phyloP scores from a whole-genome alignment of 2,329 filamentous ascomycete genomes.

The Claviceps lovelessii region DNA sequence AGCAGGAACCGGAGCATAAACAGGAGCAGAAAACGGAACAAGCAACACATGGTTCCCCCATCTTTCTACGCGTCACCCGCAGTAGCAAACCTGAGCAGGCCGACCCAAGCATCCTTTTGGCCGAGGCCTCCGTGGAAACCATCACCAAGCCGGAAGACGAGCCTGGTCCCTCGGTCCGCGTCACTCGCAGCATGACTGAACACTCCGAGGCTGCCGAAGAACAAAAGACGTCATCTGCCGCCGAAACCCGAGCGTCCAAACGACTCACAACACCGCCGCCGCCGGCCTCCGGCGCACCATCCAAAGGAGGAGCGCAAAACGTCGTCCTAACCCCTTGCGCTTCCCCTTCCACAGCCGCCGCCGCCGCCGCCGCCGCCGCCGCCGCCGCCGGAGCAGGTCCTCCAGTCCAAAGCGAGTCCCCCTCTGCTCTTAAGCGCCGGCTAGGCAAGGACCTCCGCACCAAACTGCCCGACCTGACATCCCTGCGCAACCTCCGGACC shows the following conservation, averaged over 20 bases:
- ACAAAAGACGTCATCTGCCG: background rate
- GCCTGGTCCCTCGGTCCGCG: background rate
- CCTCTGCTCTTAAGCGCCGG: constrained; percentile 28
- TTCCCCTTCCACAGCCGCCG: background rate
- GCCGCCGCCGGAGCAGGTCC: constrained; percentile 5
- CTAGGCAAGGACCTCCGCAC: constrained; percentile 31
- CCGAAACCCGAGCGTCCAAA: constrained; percentile 2
- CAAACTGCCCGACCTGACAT: constrained; percentile 37
- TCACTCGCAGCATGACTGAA: constrained; percentile 13
- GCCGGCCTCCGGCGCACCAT: background rate
- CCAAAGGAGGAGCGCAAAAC: constrained; percentile 5
- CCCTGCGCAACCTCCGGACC: constrained; percentile 37
- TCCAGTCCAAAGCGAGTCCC: constrained; percentile 15
- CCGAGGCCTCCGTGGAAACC: constrained; percentile 8
- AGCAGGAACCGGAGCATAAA: background rate
- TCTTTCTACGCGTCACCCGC: constrained; percentile 13
- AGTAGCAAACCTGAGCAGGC: constrained; percentile 11
- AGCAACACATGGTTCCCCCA: background rate
- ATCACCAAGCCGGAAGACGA: constrained; percentile 1
- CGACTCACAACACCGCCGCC: background rate
- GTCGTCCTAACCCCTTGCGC: constrained; percentile 8
- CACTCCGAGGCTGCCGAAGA: constrained; percentile 4
- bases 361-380: constrained; percentile 5
- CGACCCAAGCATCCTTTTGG: constrained; percentile 15
- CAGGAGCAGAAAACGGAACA: background rate